Evolutionary conservation across 257 asterid species (phyloP), one percentile per base, ranked within the genome.

Genomic region (Agastache rugosa): DNA sequence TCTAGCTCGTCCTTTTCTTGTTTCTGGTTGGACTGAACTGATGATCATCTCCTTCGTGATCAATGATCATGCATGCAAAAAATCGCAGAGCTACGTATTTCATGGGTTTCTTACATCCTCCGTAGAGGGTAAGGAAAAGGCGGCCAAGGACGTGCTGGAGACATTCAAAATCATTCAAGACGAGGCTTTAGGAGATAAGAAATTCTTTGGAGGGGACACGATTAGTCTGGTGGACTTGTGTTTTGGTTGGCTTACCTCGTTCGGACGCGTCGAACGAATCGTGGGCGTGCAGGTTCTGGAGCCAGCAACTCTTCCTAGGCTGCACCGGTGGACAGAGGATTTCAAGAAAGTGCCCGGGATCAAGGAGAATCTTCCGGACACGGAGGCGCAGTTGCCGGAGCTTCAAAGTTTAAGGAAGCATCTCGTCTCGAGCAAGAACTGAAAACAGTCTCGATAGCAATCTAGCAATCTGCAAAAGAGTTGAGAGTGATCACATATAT

Each of bases 281-380:
- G 53, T 63, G 12, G 69, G 69, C n/a, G 53, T 63, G 17, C 16
- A 5, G 31, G 34, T 63, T 19, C 53, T 63, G 17, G 53, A 22
- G 17, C 69, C 69, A 1, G 7, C 29, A 20, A 20, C 70, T 64
- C 70, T 64, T 39, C 70, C 70, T 6, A 41, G 70, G 70, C 37
- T 64, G 70, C 70, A 64, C 37, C 54, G 34, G 27, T 64, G 70
- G 70, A 37, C 1, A 5, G 20, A 10, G 12, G 35, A 64, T 20
- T 64, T 64, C 51, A 42, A 5, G 0, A 11, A 41, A 41, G 70
- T 1, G 11, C 54, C 70, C 1, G 54, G 29, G 34, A 41, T 41
- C 20, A 64, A 41, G 37, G 55, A 63, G 17, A 63, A 63, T n/a
- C 53, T 63, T 4, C 69, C 53, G 1, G 37, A 41, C 19, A 39